A percentile compares a stretch with the other conserved stretches of the same genome.
phyloP scores from a whole-genome alignment of 2,329 filamentous ascomycete species.

The Botrytis pseudocinerea region DNA sequence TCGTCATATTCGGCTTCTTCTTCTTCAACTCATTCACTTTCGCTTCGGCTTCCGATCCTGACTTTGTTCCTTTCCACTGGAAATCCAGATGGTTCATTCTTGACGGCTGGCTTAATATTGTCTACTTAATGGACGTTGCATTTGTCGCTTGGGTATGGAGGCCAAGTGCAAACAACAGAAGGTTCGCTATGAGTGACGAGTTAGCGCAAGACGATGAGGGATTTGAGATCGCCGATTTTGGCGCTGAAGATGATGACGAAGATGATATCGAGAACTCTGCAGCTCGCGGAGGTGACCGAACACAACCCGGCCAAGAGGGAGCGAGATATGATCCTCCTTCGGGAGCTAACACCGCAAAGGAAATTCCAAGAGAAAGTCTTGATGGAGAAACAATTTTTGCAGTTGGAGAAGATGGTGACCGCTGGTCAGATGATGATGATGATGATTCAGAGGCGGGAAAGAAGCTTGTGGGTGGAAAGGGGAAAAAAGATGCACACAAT shows the following conservation, averaged over 20 bases:
- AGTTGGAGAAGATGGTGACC: slow-evolving; percentile 80
- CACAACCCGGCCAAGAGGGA: slow-evolving; percentile 41
- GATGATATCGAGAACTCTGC: slow-evolving; percentile 51
- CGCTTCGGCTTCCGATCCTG: slow-evolving; percentile 77
- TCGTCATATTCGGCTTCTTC: slow-evolving; percentile 97
- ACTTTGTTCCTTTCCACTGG: slow-evolving; percentile 96
- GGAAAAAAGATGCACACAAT: slow-evolving; percentile 22
- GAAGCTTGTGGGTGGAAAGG: slow-evolving; percentile 46
- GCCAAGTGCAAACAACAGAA: slow-evolving; percentile 91
- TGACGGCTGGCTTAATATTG: slow-evolving; percentile 95
- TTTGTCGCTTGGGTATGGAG: slow-evolving; percentile 96
- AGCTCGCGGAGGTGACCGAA: slow-evolving; percentile 50
- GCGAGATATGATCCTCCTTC: slow-evolving; percentile 42
- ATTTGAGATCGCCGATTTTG: slow-evolving; percentile 93
- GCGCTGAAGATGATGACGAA: slow-evolving; percentile 65
- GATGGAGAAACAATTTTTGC: slow-evolving; percentile 97
- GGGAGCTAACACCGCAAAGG: slow-evolving; percentile 33
- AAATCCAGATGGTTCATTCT: slow-evolving; percentile 96
- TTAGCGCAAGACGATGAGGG: slow-evolving; percentile 98
- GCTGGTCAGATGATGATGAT: slow-evolving; percentile 75
- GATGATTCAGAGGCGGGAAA: slow-evolving; percentile 57
- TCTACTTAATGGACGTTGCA: slow-evolving; percentile 90
- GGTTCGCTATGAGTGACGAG: slow-evolving; percentile 99
- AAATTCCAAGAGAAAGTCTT: slow-evolving; percentile 57
- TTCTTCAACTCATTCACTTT: slow-evolving; percentile 98